Conservation (phyloP, 228 moss, liverwort and hornwort species). For the Sphagnum magellanicum region DNA sequence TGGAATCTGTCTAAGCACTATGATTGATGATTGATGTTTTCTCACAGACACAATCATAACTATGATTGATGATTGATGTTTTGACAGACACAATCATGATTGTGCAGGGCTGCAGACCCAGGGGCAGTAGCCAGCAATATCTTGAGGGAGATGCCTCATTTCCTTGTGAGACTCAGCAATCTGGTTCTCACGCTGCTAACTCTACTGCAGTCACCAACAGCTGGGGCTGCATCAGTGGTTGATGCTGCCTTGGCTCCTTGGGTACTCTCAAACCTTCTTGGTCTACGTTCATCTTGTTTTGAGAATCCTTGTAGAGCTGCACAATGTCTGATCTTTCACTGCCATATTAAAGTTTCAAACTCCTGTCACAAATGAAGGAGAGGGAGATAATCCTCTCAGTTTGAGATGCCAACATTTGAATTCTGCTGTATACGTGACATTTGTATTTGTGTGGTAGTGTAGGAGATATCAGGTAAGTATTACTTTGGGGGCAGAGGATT, state of each 20-base stretch:
- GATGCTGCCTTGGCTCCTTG: constrained; percentile 69
- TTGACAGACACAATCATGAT: not conserved
- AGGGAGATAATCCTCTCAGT: not conserved
- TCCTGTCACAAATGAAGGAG: not conserved
- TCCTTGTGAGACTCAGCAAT: constrained; percentile 36
- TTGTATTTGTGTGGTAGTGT: too few species aligned
- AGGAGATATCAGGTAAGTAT: constrained; percentile 57
- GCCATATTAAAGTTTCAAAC: not conserved
- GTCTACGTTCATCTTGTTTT: not conserved
- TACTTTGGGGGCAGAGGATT: constrained; percentile 61
- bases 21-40: not conserved
- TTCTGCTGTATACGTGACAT: too few species aligned
- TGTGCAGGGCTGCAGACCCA: constrained; percentile 71
- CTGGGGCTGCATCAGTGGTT: constrained; percentile 43
- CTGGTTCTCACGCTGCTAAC: constrained; percentile 31
- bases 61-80: not conserved
- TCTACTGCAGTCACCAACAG: constrained; percentile 40
- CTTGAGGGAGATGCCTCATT: constrained; percentile 59
- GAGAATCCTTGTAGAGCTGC: too few species aligned
- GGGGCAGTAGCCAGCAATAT: constrained; percentile 68
- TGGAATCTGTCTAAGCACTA: not conserved
- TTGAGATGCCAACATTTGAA: not conserved
- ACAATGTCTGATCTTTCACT: not conserved
- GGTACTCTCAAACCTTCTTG: constrained; percentile 6
- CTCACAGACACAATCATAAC: not conserved